Conservation (phyloP, 2,329 filamentous ascomycete species). For the Fusarium liriodendri region DNA sequence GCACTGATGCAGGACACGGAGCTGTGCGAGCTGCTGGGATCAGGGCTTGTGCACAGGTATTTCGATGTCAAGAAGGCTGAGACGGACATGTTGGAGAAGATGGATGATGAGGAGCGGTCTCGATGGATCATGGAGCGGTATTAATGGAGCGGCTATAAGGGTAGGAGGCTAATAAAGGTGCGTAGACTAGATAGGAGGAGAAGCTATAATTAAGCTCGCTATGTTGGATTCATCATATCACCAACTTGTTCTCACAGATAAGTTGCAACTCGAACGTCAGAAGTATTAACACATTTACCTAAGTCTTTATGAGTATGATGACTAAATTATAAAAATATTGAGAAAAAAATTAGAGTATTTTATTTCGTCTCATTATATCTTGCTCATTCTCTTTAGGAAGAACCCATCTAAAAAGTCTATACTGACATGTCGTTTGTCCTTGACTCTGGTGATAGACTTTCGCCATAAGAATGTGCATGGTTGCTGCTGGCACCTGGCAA, state of each 20-base stretch:
- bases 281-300: no score
- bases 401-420: no score
- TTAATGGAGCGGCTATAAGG: slow-evolving; percentile 20
- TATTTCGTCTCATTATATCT: neutral
- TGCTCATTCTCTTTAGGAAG: neutral
- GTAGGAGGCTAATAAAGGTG: no score
- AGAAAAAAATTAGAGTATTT: no score
- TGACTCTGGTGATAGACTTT: no score
- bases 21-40: slow-evolving; percentile 59
- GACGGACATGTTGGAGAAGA: slow-evolving; percentile 52
- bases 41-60: slow-evolving; percentile 67
- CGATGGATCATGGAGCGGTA: slow-evolving; percentile 76
- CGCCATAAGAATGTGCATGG: neutral
- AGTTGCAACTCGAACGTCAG: neutral
- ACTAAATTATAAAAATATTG: no score
- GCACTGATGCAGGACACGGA: slow-evolving; percentile 61
- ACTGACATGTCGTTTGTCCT: no score
- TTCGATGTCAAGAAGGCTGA: slow-evolving; percentile 69
- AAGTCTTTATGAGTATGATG: no score
- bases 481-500: slow-evolving; percentile 10
- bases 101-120: slow-evolving; percentile 60
- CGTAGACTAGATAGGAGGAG: neutral
- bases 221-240: neutral
- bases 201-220: neutral
- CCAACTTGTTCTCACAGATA: neutral